These are phyloP conservation scores for Colletotrichum salicis DNA, from an alignment of 2,329 filamentous ascomycete species.

Conservation along the genomic window DNA sequence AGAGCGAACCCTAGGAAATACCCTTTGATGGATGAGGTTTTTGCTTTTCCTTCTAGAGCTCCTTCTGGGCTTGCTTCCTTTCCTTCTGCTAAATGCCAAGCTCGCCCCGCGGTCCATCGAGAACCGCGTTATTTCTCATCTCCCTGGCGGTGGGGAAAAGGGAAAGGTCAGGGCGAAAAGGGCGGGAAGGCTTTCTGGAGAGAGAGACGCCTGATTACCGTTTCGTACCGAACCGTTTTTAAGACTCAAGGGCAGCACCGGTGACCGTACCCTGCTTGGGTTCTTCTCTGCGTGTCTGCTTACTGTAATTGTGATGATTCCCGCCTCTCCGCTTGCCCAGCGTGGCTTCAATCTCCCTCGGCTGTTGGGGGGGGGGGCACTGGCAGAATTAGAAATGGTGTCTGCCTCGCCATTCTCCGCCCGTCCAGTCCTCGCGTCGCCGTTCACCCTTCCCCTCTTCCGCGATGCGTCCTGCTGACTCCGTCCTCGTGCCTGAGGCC, in stretches of 20 bases:
- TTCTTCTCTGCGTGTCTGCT: not conserved
- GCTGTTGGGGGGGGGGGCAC: not conserved
- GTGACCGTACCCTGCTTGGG: slow-evolving; percentile 1
- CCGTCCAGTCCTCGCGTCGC: not conserved
- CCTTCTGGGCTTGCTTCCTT: not conserved
- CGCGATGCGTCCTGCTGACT: not conserved
- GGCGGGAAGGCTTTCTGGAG: not conserved
- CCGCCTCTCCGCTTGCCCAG: slow-evolving; percentile 2
- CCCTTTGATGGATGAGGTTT: not conserved
- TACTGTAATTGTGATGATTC: not conserved
- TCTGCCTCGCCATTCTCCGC: not conserved
- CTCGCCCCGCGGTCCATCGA: not conserved
- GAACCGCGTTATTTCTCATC: slow-evolving; percentile 9
- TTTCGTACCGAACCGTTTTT: not conserved
- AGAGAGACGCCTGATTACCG: not conserved
- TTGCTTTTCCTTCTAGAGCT: slow-evolving; percentile 4
- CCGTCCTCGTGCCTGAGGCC: not conserved
- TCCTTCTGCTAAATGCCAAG: not conserved
- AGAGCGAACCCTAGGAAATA: not conserved
- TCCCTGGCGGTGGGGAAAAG: slow-evolving; percentile 5
- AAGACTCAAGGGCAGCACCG: too few relatives aligned
- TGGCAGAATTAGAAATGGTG: not conserved
- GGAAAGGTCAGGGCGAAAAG: not conserved
- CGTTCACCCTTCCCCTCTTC: not conserved
- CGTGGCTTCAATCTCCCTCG: slow-evolving; percentile 18